A percentile compares a stretch with the other conserved stretches of the same genome.
phyloP scores from a whole-genome alignment of 345 rosid genomes.

The Chamaenerion angustifolium region DNA sequence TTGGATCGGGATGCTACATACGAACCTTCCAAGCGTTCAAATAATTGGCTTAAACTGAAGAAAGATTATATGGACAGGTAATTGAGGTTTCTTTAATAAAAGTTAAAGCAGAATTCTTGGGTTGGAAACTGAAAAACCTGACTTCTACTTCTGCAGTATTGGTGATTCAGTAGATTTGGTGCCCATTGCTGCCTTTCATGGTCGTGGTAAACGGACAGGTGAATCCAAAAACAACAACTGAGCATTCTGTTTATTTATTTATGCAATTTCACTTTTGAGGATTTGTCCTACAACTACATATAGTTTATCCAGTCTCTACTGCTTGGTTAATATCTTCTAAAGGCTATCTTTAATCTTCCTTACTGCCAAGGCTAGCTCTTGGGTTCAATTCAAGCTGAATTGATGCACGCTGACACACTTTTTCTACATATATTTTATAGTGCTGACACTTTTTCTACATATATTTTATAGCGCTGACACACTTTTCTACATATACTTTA shows the following conservation, averaged over 20 bases:
- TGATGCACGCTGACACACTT: background rate
- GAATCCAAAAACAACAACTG: background rate
- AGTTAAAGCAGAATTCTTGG: background rate
- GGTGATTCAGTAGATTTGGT: constrained; percentile 94
- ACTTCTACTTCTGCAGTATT: constrained; percentile 34
- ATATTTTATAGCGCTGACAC: constrained; percentile 16
- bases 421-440: too few species aligned
- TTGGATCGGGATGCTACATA: constrained; percentile 85
- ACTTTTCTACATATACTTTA: background rate
- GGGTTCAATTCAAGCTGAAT: background rate
- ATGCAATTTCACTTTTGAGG: background rate
- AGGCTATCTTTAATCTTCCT: background rate
- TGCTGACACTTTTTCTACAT: too few species aligned
- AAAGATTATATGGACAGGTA: constrained; percentile 93
- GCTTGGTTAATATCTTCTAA: background rate
- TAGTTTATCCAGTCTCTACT: too few species aligned
- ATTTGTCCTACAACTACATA: too few species aligned
- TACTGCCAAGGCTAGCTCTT: too few species aligned
- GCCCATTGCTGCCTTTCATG: constrained; percentile 92
- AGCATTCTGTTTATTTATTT: background rate
- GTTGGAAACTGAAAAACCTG: constrained; percentile 1
- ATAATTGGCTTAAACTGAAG: constrained; percentile 91
- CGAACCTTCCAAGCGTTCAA: constrained; percentile 87
- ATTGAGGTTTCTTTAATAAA: background rate
- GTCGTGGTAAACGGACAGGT: constrained; percentile 95